phyloP scores from a whole-genome alignment of 179 eudicot genomes.

The Silene vulgaris region DNA sequence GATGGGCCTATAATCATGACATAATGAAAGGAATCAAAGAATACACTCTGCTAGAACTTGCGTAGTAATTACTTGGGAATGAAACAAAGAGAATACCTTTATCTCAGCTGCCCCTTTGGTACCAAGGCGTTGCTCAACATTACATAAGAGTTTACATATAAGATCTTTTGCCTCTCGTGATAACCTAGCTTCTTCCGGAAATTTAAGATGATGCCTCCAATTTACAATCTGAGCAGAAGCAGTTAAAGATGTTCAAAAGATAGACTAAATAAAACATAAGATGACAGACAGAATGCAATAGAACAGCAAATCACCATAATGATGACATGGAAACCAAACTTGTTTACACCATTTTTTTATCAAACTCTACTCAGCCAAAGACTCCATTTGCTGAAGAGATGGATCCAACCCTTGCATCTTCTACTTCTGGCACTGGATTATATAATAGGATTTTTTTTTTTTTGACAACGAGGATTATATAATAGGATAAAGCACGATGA shows the following conservation, averaged over 20 bases:
- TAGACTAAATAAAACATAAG: constrained; percentile 9
- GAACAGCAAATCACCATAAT: constrained; percentile 5
- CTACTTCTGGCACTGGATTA: too few relatives aligned
- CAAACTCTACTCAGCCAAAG: neutral
- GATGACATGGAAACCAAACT: neutral
- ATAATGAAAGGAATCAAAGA: constrained; percentile 17
- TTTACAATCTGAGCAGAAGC: constrained; percentile 60
- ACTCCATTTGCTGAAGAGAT: neutral
- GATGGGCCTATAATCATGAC: constrained; percentile 45
- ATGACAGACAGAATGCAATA: neutral
- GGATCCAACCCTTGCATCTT: too few relatives aligned
- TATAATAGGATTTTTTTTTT: neutral
- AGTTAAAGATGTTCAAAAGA: neutral
- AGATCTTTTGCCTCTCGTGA: constrained; percentile 76
- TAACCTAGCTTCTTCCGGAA: constrained; percentile 84
- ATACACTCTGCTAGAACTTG: constrained; percentile 17
- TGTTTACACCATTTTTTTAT: neutral
- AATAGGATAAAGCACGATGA: neutral
- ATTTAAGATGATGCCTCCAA: constrained; percentile 85
- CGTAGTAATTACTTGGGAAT: constrained; percentile 30
- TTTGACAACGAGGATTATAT: too few relatives aligned
- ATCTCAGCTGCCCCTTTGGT: constrained; percentile 85
- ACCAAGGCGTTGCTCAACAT: constrained; percentile 78
- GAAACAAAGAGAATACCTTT: constrained; percentile 64
- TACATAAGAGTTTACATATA: constrained; percentile 73